Base-by-base conservation (phyloP, 177 flowering plant genomes). In the Telopea speciosissima region DNA sequence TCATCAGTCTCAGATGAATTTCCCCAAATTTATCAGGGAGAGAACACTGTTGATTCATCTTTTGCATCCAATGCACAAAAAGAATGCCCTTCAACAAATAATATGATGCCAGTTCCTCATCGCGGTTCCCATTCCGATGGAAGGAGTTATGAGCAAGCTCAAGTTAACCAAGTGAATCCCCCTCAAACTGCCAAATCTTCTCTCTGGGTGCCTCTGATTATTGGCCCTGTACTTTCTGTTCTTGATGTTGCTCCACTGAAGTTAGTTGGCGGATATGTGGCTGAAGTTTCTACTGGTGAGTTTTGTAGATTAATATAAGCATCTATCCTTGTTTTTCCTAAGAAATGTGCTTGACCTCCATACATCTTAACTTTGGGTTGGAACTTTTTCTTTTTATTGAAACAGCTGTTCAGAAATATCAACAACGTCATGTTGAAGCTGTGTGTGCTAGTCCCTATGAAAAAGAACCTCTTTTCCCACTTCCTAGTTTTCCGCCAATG, bases 201-300 rank as follows among this genome's bases (percentile, higher is more conserved):
- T 68, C 66, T 70, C n/a, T 91, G 97, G 98, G 59, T 77, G 67
- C 97, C 97, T 75, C 70, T 13, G 63, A 70, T 85, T 66, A 73
- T 63, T 74, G 87, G 85, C 68, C 85, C 90, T 26, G 69, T 88
- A 68, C 63, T 80, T 40, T 88, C 98, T 5, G 74, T 93, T 73
- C 76, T 89, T 65, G 98, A 96, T 85, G 96, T 87, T 24, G 89
- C 94, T 69, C 96, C 99, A 58, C 92, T 93, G 67, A 70, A 80
- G 67, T 75, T 93, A 62, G 91, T 80, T 76, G 84, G 81, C 68
- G 78, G 73, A 74, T 96, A 84, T 72, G 73, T 96, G 70, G 78
- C 83, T 72, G 99, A 91, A 74, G 85, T 90, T 76, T 72, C 80
- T 66, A 77, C 70, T 69, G 97, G 98, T 96, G 85, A 28, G 85